Conservation (phyloP, 768 basidiomycete species). For the Calocera viscosa region DNA sequence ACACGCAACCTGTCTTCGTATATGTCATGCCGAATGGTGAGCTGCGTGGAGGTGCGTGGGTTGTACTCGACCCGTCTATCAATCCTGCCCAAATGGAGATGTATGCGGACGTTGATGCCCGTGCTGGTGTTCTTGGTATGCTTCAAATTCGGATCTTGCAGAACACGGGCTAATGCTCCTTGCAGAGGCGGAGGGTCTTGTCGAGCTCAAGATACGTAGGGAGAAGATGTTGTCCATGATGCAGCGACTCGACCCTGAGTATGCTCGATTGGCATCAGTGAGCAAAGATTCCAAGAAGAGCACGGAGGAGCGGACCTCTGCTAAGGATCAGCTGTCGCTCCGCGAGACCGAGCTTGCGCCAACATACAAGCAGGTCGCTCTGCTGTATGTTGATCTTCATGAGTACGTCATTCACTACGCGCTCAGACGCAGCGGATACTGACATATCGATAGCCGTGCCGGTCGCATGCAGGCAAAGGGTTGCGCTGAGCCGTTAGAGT, state of each 20-base stretch:
- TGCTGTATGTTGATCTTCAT: constrained; percentile 92
- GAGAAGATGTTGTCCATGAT: constrained; percentile 83
- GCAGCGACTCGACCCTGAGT: constrained; percentile 82
- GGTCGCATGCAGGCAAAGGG: constrained; percentile 98
- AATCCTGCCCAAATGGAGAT: constrained; percentile 97
- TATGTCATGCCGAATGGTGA: constrained; percentile 99
- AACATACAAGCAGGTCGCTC: constrained; percentile 84
- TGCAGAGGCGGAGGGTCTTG: constrained; percentile 82
- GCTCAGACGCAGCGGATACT: constrained; percentile 1
- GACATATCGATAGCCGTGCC: constrained; percentile 47
- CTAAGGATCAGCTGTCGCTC: constrained; percentile 52
- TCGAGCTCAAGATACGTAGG: constrained; percentile 95
- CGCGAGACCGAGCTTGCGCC: constrained; percentile 75
- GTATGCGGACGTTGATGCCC: constrained; percentile 92
- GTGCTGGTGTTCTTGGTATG: constrained; percentile 66
- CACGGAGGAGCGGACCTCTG: constrained; percentile 59
- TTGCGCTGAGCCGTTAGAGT: constrained; percentile 71
- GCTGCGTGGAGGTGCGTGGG: constrained; percentile 98
- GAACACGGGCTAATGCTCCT: not conserved
- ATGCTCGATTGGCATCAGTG: constrained; percentile 65
- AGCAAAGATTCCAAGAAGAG: constrained; percentile 64
- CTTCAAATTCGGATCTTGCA: not conserved
- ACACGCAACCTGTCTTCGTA: constrained; percentile 95
- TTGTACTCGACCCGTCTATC: constrained; percentile 95
- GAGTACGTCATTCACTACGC: constrained; percentile 47